Evolutionary conservation across 2,329 filamentous ascomycete species (phyloP).

Genomic region (Cytospora mali): DNA sequence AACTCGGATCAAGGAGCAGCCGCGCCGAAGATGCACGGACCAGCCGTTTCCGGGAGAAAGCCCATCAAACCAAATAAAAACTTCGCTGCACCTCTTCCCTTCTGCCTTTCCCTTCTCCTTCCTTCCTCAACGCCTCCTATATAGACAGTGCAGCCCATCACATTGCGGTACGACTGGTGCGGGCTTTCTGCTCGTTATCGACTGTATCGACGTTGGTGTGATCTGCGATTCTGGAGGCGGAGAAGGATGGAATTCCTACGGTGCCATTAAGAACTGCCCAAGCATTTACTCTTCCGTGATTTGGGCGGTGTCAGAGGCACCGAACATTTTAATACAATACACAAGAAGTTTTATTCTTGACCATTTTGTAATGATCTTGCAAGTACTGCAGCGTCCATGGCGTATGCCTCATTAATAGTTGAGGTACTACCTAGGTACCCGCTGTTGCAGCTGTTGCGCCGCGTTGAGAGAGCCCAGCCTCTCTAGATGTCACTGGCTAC

Average conservation of each 20-base stretch:
- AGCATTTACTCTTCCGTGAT: slow-evolving; percentile 57
- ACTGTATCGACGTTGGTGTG: slow-evolving; percentile 63
- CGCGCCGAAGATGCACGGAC: slow-evolving; percentile 18
- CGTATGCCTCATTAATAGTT: background rate
- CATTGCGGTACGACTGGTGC: slow-evolving; percentile 55
- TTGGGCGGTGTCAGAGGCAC: slow-evolving; percentile 84
- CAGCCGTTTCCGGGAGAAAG: background rate
- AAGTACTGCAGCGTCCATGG: no score
- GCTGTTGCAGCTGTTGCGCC: background rate
- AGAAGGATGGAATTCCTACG: slow-evolving; percentile 50
- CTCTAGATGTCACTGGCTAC: no score
- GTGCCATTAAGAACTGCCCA: slow-evolving; percentile 62
- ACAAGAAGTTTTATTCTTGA: background rate
- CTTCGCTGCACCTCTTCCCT: slow-evolving; percentile 30
- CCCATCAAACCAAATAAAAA: slow-evolving; percentile 20
- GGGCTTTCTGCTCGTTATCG: slow-evolving; percentile 70
- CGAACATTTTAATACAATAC: slow-evolving; percentile 56
- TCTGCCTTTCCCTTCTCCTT: slow-evolving; percentile 33
- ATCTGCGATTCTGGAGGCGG: slow-evolving; percentile 62
- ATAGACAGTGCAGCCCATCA: slow-evolving; percentile 86
- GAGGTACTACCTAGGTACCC: no score
- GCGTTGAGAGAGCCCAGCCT: no score
- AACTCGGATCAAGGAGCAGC: slow-evolving; percentile 15
- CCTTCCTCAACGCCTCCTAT: slow-evolving; percentile 65
- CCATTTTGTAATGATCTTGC: background rate